These are phyloP conservation scores for Graphilbum fragrans DNA, from an alignment of 2,329 filamentous ascomycete genomes.

Conservation along the genomic window DNA sequence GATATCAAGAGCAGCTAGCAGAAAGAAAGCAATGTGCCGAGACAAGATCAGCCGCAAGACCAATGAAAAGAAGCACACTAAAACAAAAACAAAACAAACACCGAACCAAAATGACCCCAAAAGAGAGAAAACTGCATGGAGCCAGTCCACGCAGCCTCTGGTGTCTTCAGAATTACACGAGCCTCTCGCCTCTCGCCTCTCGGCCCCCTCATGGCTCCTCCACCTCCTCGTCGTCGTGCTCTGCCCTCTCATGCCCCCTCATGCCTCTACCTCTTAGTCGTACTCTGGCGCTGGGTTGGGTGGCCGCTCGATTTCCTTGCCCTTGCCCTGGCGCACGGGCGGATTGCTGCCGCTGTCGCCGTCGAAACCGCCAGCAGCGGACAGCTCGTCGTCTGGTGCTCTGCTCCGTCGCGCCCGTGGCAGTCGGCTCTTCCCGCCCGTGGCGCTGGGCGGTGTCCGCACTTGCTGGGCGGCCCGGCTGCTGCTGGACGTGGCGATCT, in stretches of 20 bases:
- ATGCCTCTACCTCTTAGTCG: no score
- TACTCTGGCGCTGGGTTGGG: conserved; percentile 17
- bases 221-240: no score
- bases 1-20: no score
- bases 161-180: no score
- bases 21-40: no score
- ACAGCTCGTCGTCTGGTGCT: not conserved
- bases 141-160: no score
- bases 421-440: not conserved
- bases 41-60: no score
- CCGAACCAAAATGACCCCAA: not conserved
- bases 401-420: not conserved
- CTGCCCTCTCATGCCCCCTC: no score
- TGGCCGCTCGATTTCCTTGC: conserved; percentile 29
- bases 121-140: not conserved
- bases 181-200: no score
- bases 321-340: conserved; percentile 21
- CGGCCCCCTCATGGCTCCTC: no score
- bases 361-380: not conserved
- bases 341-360: conserved; percentile 20
- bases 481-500: not conserved
- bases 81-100: not conserved
- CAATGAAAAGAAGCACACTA: not conserved
- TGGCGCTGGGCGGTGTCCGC: not conserved
- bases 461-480: not conserved